Evolutionary conservation across 2,329 filamentous ascomycete species (phyloP), one percentile per base, ranked within the genome.

Genomic region (Pseudogymnoascus sp.): DNA sequence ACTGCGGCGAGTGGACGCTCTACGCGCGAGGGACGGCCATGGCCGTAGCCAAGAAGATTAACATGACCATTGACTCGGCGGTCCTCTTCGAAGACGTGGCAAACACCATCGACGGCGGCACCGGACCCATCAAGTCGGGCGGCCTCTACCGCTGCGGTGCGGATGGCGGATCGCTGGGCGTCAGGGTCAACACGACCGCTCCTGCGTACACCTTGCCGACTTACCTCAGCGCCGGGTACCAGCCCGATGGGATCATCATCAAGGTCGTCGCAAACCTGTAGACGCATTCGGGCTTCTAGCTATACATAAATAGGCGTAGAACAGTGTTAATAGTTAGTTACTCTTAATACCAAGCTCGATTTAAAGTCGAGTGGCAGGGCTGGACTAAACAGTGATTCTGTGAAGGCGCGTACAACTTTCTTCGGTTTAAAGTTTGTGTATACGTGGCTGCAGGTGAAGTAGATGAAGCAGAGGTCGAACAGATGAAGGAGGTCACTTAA

Each of bases 101-200:
- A 15, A 62, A 50, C 54, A 68, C 69, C 41, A 71, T 72, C 17
- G 17, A 17, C 17, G 17, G 17, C 17, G 17, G 24, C 68, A 71
- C 44, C 66, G 68, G 24, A 68, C 64, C 31, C 15, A 17, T 15
- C n/a, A 40, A n/a, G n/a, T 4, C 37, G n/a, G 11, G 17, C 9
- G 64, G n/a, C 6, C 44, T 71, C 39, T 69, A 73, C 37, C 70
- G 71, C 57, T 74, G 73, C 58, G 63, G 62, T 8, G 64, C 64
- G 6, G 61, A 66, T 26, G 73, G 73, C 21, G 66, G 69, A 31
- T 58, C 54, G 37, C 58, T 65, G 4, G 64, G 63, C 36, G 66
- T 67, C 17, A 58, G 37, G n/a, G 63, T 60, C 24, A 65, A 69
- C 62, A 10, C 59, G 3, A 41, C 61, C 9, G 62, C 65, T 40